These are phyloP conservation scores for Gryganskiella cystojenkinii DNA, from an alignment of 192 early-diverging fungal genomes.

Conservation along the genomic window DNA sequence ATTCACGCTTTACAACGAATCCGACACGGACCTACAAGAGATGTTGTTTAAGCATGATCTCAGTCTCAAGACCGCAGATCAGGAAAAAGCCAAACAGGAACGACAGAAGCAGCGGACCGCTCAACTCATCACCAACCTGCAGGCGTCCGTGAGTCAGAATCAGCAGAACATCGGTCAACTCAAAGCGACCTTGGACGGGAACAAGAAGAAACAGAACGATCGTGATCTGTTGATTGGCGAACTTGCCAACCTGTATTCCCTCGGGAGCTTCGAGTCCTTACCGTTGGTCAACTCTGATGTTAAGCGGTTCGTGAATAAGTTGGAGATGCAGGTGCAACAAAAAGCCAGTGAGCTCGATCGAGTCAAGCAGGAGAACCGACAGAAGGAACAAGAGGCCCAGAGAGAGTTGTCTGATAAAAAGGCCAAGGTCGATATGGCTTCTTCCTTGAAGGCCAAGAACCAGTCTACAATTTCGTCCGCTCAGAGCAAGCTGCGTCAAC, in stretches of 20 bases:
- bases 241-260: slow-evolving; percentile 48
- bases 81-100: slow-evolving; percentile 30
- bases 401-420: slow-evolving; percentile 25
- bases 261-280: slow-evolving; percentile 49
- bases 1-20: slow-evolving; percentile 54
- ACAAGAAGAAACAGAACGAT: slow-evolving; percentile 53
- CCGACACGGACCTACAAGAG: slow-evolving; percentile 69
- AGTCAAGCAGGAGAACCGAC: slow-evolving; percentile 25
- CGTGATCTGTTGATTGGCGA: slow-evolving; percentile 56
- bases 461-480: slow-evolving; percentile 26
- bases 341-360: slow-evolving; percentile 15
- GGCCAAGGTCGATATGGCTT: slow-evolving; percentile 32
- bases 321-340: slow-evolving; percentile 53
- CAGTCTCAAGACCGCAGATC: slow-evolving; percentile 45
- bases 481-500: slow-evolving; percentile 22
- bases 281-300: slow-evolving; percentile 55
- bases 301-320: slow-evolving; percentile 54
- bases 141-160: slow-evolving; percentile 38
- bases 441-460: slow-evolving; percentile 21
- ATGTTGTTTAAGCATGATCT: slow-evolving; percentile 62
- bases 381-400: slow-evolving; percentile 25
- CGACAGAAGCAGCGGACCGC: slow-evolving; percentile 22
- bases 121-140: slow-evolving; percentile 43
- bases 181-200: slow-evolving; percentile 57
- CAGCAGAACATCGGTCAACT: slow-evolving; percentile 62